Evolutionary conservation across 1,284 basidiomycete species (phyloP).

Genomic region (Pisolithus thermaeus): DNA sequence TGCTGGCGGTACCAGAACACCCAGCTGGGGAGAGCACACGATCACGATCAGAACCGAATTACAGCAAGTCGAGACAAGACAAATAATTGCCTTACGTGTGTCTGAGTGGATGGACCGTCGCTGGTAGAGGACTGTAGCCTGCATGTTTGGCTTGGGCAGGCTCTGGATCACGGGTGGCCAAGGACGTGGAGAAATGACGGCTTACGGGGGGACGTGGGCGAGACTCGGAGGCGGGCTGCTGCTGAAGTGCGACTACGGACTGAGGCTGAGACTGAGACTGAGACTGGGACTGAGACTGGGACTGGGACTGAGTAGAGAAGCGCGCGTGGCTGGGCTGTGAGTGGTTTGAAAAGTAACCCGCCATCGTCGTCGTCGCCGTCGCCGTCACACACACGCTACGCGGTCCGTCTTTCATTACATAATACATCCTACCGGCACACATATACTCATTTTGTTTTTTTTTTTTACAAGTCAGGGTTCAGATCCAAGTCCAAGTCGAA

Average conservation of each 20-base stretch:
- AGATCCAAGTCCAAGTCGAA: slow-evolving; percentile 75
- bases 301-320: slow-evolving; percentile 47
- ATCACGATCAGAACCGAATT: slow-evolving; percentile 11
- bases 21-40: slow-evolving; percentile 47
- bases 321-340: slow-evolving; percentile 61
- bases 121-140: slow-evolving; percentile 13
- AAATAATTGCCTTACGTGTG: slow-evolving; percentile 73
- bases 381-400: too few relatives aligned
- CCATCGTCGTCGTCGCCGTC: slow-evolving; percentile 22
- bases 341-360: slow-evolving; percentile 75
- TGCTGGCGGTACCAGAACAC: slow-evolving; percentile 84
- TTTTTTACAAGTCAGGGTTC: slow-evolving; percentile 63
- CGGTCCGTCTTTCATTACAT: too few relatives aligned
- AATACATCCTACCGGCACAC: too few relatives aligned
- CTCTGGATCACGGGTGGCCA: slow-evolving; percentile 34
- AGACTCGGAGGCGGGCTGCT: slow-evolving; percentile 34
- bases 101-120: slow-evolving; percentile 62
- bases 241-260: slow-evolving; percentile 19
- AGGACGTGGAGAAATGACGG: slow-evolving; percentile 70
- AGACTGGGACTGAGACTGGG: slow-evolving; percentile 32
- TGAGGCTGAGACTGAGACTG: background rate
- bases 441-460: background rate
- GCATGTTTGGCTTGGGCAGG: slow-evolving; percentile 18
- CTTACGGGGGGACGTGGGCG: slow-evolving; percentile 50
- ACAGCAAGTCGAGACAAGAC: slow-evolving; percentile 8